These are phyloP conservation scores for Thermothielavioides terrestris DNA, from an alignment of 495 filamentous ascomycete species.

Conservation along the genomic window DNA sequence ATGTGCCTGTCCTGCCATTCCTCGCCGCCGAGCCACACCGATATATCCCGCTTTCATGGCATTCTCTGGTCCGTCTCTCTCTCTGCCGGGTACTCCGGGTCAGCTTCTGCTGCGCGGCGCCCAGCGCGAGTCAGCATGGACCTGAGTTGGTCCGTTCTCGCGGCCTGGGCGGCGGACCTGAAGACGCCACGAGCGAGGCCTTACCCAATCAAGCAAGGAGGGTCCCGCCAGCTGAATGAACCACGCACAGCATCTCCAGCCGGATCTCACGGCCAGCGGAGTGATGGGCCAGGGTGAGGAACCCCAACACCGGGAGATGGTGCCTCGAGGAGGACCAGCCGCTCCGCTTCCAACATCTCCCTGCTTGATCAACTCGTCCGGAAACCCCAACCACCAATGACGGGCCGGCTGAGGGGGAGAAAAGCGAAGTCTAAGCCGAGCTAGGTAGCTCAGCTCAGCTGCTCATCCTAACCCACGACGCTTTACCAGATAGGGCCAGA, in stretches of 20 bases:
- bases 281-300: not conserved
- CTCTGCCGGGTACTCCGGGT: not conserved
- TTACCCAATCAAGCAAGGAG: conserved; percentile 12
- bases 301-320: not conserved
- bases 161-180: not conserved
- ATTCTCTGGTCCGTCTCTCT: not conserved
- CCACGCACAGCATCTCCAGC: not conserved
- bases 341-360: too few species aligned
- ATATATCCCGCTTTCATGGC: too few species aligned
- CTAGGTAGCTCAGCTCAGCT: not conserved
- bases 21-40: too few species aligned
- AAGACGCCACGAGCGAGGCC: conserved; percentile 1
- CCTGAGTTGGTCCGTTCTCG: conserved; percentile 8
- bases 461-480: not conserved
- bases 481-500: not conserved
- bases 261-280: not conserved
- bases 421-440: too few species aligned
- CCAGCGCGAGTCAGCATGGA: conserved; percentile 4
- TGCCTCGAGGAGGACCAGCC: not conserved
- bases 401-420: too few species aligned
- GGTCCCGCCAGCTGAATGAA: conserved; percentile 5
- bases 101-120: not conserved
- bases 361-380: too few species aligned
- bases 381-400: too few species aligned
- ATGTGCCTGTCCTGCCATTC: too few species aligned